These are phyloP conservation scores for Fusarium palustre DNA, from an alignment of 2,329 filamentous ascomycete genomes.

Conservation along the genomic window DNA sequence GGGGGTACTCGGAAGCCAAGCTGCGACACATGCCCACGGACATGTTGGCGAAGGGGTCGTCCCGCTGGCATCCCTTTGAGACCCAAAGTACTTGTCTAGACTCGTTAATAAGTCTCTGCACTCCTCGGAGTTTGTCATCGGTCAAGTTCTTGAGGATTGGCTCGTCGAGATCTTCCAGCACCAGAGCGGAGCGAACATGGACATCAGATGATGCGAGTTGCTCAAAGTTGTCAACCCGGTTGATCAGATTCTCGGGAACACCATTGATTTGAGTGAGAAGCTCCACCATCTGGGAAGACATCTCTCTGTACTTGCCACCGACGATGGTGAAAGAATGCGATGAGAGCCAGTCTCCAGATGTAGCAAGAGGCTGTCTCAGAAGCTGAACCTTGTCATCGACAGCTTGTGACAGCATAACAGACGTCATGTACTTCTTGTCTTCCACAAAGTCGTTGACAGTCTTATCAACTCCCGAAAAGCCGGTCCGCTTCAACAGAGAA, in stretches of 20 bases:
- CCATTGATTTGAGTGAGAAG: not conserved
- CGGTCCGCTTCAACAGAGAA: not conserved
- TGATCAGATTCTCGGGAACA: not conserved
- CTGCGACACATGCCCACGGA: constrained; percentile 15
- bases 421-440: constrained; percentile 6
- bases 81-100: constrained; percentile 3
- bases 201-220: not conserved
- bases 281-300: not conserved
- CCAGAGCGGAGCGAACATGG: not conserved
- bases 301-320: not conserved
- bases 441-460: constrained; percentile 9
- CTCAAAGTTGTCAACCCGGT: not conserved
- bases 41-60: constrained; percentile 16
- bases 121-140: not conserved
- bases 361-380: not conserved
- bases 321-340: not conserved
- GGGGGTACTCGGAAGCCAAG: constrained; percentile 9
- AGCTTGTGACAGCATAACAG: constrained; percentile 4
- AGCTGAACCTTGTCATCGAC: not conserved
- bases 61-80: constrained; percentile 5
- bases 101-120: constrained; percentile 9
- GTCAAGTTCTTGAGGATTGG: constrained; percentile 10
- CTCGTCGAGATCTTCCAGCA: constrained; percentile 13
- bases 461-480: constrained; percentile 9
- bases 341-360: not conserved